Evolutionary conservation across 257 asterid genomes (phyloP), one percentile per base, ranked within the genome.

Genomic region (Solanum clarkiae): DNA sequence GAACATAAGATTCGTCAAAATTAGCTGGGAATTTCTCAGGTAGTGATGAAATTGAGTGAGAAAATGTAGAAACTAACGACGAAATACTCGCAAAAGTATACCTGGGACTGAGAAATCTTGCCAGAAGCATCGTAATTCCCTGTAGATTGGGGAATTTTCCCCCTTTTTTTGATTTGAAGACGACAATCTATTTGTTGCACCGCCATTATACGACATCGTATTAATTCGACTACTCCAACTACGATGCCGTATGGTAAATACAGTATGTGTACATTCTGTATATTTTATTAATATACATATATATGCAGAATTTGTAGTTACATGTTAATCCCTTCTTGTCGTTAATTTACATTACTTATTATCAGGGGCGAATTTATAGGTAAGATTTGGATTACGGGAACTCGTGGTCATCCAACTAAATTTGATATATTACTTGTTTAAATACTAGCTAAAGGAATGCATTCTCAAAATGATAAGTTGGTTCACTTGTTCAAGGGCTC

Each of bases 1-100:
- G 89, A 13, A 93, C 85, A 84, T 56, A 89, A 79, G 93, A 88
- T 87, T 95, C 99, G 18, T 91, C 91, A 18, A 80, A 65, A 12
- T 51, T 66, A 55, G 22, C 24, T n/a, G 60, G 56, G 81, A 75
- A 49, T 49, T 49, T 49, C 18, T 47, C 40, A 4, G 20, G 11
- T 4, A 47, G 13, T 47, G 81, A 47, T 74, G 81, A 74, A 74
- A 72, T 44, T 72, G 80, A 72, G 40, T 12, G 81, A 47, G n/a
- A 1, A 49, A 49, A 77, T 51, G 16, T 4, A 24, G 62, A 17
- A 77, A 51, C 51, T 24, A 24, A 77, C 7, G 9, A 75, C 7
- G 82, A 24, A 49, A 75, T 4, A 75, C 14, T 75, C 15, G 20
- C 24, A 77, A 5, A 24, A 77, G 44, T 51, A 24, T 15, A 77